Conservation (phyloP, 208 protist species). For the Naegleria fowleri region DNA sequence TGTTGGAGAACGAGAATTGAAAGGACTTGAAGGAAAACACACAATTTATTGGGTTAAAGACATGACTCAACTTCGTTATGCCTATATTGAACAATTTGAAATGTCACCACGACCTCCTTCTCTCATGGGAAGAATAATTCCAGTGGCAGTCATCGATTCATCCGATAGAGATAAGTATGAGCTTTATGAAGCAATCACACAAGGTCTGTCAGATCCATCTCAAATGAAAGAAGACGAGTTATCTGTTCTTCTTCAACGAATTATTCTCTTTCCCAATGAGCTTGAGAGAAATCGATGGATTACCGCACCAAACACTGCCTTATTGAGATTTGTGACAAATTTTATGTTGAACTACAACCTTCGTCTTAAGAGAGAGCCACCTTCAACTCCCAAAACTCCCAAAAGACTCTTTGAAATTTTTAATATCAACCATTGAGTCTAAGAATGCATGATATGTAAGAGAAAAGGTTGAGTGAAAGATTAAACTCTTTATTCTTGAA, state of each 20-base stretch:
- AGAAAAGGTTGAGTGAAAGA: too few relatives aligned
- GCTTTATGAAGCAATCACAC: not conserved
- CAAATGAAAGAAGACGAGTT: not conserved
- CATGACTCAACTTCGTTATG: not conserved
- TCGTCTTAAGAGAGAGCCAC: too few relatives aligned
- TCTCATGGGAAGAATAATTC: not conserved
- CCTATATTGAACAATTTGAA: not conserved
- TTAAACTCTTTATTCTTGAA: too few relatives aligned
- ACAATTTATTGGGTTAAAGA: not conserved
- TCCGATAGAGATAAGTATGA: not conserved
- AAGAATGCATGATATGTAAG: too few relatives aligned
- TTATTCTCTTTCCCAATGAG: not conserved
- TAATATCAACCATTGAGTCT: too few relatives aligned
- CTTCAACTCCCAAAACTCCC: too few relatives aligned
- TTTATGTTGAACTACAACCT: too few relatives aligned
- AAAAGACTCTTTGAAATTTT: too few relatives aligned
- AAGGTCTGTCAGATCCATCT: not conserved
- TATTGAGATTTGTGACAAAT: too few relatives aligned
- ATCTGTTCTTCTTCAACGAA: not conserved
- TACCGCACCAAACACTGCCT: too few relatives aligned
- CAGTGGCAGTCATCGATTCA: not conserved
- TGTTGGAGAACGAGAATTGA: not conserved
- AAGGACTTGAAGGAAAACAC: not conserved
- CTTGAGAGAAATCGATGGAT: not conserved
- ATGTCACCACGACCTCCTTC: not conserved